These are phyloP conservation scores for Microcera coccophila DNA, from an alignment of 2,329 filamentous ascomycete species.

Conservation along the genomic window DNA sequence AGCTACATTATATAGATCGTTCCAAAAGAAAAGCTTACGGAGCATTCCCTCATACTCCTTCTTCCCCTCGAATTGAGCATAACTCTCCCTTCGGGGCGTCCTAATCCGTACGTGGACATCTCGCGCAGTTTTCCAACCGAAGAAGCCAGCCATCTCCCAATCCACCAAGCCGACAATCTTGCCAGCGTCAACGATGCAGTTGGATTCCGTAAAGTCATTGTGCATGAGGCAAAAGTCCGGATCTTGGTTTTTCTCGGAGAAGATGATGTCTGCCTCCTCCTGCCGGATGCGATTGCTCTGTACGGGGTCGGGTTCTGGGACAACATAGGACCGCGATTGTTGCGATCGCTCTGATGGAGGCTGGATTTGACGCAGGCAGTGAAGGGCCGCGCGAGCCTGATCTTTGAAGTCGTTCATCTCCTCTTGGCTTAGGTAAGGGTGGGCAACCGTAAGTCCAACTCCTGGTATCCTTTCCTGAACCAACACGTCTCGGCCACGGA, in stretches of 20 bases:
- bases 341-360: conserved; percentile 10
- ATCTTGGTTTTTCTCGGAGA: conserved; percentile 19
- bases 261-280: conserved; percentile 33
- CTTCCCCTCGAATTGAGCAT: conserved; percentile 11
- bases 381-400: conserved; percentile 33
- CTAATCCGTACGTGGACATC: conserved; percentile 26
- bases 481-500: conserved; percentile 33
- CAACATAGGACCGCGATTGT: conserved; percentile 33
- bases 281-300: conserved; percentile 35
- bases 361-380: conserved; percentile 25
- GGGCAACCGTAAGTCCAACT: conserved; percentile 34
- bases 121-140: conserved; percentile 29
- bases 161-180: conserved; percentile 38
- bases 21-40: conserved; percentile 2
- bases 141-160: conserved; percentile 41
- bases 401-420: conserved; percentile 33
- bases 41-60: background rate
- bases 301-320: conserved; percentile 64
- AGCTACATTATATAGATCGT: conserved; percentile 5
- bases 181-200: conserved; percentile 36
- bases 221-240: conserved; percentile 35
- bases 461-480: conserved; percentile 39
- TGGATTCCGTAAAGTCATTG: conserved; percentile 37
- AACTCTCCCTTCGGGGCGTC: conserved; percentile 22
- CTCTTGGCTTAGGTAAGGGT: conserved; percentile 31